A percentile compares a stretch with the other conserved stretches of the same genome.
Evolutionary conservation across 2,329 filamentous ascomycete species (phyloP).

Genomic region (Colletotrichum sp.): DNA sequence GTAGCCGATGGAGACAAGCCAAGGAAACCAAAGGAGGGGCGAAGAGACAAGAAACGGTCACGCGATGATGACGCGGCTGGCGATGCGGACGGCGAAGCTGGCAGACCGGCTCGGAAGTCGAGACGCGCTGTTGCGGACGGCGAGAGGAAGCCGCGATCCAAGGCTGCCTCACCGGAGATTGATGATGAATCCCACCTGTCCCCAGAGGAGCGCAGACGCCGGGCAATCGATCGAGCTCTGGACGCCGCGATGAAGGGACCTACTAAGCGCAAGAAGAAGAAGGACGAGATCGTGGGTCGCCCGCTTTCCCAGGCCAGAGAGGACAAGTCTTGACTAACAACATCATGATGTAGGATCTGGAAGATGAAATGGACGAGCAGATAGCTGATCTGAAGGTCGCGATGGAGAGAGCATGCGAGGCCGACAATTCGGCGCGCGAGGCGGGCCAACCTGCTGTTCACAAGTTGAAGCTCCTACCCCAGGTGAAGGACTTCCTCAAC

Average conservation of each 20-base stretch:
- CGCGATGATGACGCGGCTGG: slow-evolving; percentile 56
- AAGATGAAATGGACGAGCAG: slow-evolving; percentile 87
- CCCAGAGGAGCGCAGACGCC: slow-evolving; percentile 82
- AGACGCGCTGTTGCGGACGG: slow-evolving; percentile 45
- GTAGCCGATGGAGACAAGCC: slow-evolving; percentile 66
- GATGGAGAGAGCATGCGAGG: slow-evolving; percentile 90
- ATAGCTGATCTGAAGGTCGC: slow-evolving; percentile 85
- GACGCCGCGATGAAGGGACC: slow-evolving; percentile 88
- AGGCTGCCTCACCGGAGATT: slow-evolving; percentile 55
- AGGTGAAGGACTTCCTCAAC: slow-evolving; percentile 87
- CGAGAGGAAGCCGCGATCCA: slow-evolving; percentile 53
- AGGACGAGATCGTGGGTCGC: slow-evolving; percentile 80
- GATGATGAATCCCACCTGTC: slow-evolving; percentile 81
- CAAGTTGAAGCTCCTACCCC: slow-evolving; percentile 92
- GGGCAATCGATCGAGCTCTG: slow-evolving; percentile 85
- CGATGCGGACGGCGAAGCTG: slow-evolving; percentile 45
- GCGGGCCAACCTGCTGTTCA: slow-evolving; percentile 82
- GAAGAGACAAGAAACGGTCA: slow-evolving; percentile 70
- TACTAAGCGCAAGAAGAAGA: slow-evolving; percentile 75
- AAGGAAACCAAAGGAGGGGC: slow-evolving; percentile 79
- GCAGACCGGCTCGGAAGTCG: slow-evolving; percentile 49
- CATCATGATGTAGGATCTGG: slow-evolving; percentile 70
- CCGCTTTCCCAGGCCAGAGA: neutral
- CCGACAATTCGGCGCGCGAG: slow-evolving; percentile 83
- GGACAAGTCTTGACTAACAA: slow-evolving; percentile 25